phyloP scores from a whole-genome alignment of 768 basidiomycete genomes.

The Trametes cinnabarina region DNA sequence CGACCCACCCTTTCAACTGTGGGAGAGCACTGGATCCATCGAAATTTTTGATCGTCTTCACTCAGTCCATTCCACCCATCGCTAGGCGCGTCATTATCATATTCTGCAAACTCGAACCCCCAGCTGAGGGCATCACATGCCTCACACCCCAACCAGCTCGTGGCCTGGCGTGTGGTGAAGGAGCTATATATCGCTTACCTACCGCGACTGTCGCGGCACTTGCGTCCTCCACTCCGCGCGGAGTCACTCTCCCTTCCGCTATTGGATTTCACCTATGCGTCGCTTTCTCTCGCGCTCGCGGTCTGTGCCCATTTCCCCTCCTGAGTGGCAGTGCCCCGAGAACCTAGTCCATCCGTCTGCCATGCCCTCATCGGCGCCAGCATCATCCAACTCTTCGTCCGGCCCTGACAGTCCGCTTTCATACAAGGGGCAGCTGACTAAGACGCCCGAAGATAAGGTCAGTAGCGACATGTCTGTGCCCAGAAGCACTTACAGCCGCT shows the following conservation, averaged over 20 bases:
- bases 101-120: not conserved
- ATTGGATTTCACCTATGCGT: not conserved
- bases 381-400: not conserved
- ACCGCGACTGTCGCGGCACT: too few species aligned
- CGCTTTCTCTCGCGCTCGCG: slow-evolving; percentile 3
- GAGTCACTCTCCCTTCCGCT: not conserved
- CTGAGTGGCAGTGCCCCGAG: not conserved
- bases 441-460: too few species aligned
- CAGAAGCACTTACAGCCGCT: too few species aligned
- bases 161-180: not conserved
- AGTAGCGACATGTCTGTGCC: too few species aligned
- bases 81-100: not conserved
- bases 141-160: not conserved
- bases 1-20: too few species aligned
- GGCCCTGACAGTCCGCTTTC: too few species aligned
- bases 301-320: not conserved
- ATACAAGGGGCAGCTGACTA: too few species aligned
- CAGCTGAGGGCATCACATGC: not conserved
- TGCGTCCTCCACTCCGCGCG: not conserved
- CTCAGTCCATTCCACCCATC: not conserved
- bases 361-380: not conserved
- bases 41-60: not conserved
- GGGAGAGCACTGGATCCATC: not conserved
- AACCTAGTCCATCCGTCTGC: not conserved
- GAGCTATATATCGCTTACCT: not conserved